Evolutionary conservation across 1,284 basidiomycete species (phyloP).

Genomic region (Naganishia sp.): DNA sequence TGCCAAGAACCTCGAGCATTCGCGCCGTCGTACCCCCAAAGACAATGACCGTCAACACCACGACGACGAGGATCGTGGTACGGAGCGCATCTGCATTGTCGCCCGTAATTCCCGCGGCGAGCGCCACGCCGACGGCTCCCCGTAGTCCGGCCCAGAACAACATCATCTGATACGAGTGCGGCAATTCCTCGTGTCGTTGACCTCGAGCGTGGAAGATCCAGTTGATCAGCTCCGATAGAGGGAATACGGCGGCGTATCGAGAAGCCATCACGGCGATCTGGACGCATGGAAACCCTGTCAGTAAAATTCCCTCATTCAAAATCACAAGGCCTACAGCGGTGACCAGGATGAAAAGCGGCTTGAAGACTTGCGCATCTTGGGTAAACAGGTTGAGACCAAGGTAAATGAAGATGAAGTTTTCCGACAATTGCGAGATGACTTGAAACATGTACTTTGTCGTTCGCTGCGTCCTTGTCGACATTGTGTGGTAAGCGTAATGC

Average conservation of each 20-base stretch:
- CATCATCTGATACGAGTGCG: constrained; percentile 98
- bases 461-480: constrained; percentile 91
- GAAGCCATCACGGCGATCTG: constrained; percentile 86
- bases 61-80: constrained; percentile 92
- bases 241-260: constrained; percentile 94
- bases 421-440: constrained; percentile 86
- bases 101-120: constrained; percentile 92
- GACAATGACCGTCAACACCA: constrained; percentile 90
- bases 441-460: constrained; percentile 96
- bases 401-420: constrained; percentile 99
- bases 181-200: constrained; percentile 80
- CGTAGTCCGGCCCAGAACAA: constrained; percentile 97
- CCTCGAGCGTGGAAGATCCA: constrained; percentile 79
- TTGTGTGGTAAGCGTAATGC: constrained; percentile 98
- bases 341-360: constrained; percentile 91
- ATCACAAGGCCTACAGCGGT: constrained; percentile 58
- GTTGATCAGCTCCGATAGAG: constrained; percentile 93
- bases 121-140: constrained; percentile 94
- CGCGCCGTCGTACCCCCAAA: constrained; percentile 95
- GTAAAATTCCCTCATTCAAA: too few species aligned
- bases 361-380: constrained; percentile 81
- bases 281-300: background rate
- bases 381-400: constrained; percentile 96
- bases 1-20: constrained; percentile 97
- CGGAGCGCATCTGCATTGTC: constrained; percentile 85